A percentile compares a stretch with the other conserved stretches of the same genome.
Conservation (phyloP, 306 rosid species). For the Vigna hirtella region DNA sequence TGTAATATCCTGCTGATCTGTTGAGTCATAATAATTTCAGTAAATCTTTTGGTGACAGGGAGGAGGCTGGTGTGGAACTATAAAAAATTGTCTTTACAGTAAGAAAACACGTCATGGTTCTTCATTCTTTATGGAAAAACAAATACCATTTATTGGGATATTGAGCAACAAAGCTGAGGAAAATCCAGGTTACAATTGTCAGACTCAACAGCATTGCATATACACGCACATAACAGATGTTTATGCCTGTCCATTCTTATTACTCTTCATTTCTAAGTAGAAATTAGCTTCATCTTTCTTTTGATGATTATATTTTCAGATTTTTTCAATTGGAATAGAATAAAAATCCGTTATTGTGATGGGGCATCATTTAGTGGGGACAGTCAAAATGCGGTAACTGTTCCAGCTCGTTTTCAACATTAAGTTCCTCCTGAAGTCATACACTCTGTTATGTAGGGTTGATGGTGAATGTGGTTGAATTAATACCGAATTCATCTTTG, state of each 20-base stretch:
- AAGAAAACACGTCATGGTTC: conserved; percentile 89
- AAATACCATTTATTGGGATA: conserved; percentile 78
- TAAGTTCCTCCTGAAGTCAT: conserved; percentile 6
- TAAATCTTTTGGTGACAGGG: conserved; percentile 60
- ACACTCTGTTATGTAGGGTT: conserved; percentile 4
- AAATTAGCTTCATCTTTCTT: conserved; percentile 25
- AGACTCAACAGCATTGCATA: conserved; percentile 15
- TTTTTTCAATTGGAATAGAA: conserved; percentile 86
- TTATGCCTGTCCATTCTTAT: neutral
- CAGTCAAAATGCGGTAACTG: conserved; percentile 62
- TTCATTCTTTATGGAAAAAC: conserved; percentile 76
- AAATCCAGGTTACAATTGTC: conserved; percentile 67
- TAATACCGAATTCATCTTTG: conserved; percentile 39
- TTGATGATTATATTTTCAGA: conserved; percentile 55
- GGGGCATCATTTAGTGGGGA: conserved; percentile 94
- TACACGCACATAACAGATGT: neutral
- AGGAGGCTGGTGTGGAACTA: conserved; percentile 90
- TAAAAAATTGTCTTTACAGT: conserved; percentile 68
- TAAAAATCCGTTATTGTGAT: conserved; percentile 89
- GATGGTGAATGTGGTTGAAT: conserved; percentile 16
- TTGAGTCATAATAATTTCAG: conserved; percentile 26
- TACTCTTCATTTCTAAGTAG: conserved; percentile 24
- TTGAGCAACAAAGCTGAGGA: conserved; percentile 75
- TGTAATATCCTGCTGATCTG: neutral
- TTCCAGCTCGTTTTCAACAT: conserved; percentile 17